A percentile compares a stretch with the other conserved stretches of the same genome.
Evolutionary conservation across 768 basidiomycete genomes (phyloP).

Genomic region (Pseudohyphozyma bogoriensis): DNA sequence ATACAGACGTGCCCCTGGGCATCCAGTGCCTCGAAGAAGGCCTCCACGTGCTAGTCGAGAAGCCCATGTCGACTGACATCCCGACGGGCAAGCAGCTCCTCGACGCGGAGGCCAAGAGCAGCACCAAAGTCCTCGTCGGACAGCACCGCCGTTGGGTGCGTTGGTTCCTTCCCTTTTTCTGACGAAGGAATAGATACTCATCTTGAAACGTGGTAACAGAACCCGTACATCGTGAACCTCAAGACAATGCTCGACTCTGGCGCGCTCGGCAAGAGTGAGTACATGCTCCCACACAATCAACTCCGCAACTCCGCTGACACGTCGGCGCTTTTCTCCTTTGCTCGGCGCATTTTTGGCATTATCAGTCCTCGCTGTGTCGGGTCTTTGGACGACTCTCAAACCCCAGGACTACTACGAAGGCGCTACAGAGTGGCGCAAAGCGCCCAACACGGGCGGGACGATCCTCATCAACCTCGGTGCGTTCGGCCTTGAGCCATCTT

Average conservation of each 20-base stretch:
- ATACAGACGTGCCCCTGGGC: slow-evolving; percentile 28
- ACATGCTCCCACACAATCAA: neutral
- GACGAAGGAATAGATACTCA: too few species aligned
- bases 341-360: too few species aligned
- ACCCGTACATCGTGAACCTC: slow-evolving; percentile 12
- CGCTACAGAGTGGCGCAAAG: slow-evolving; percentile 11
- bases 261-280: slow-evolving; percentile 1
- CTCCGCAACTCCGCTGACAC: neutral
- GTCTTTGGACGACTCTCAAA: slow-evolving; percentile 14
- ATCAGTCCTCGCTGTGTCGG: slow-evolving; percentile 11
- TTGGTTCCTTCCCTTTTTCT: neutral
- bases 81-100: slow-evolving; percentile 10
- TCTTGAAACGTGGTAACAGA: neutral
- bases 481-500: neutral
- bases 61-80: slow-evolving; percentile 23
- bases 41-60: slow-evolving; percentile 25
- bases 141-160: slow-evolving; percentile 30
- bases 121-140: slow-evolving; percentile 19
- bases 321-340: neutral
- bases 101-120: slow-evolving; percentile 1
- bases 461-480: slow-evolving; percentile 26
- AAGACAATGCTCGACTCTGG: slow-evolving; percentile 11
- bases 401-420: slow-evolving; percentile 5
- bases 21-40: slow-evolving; percentile 16
- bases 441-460: neutral